Evolutionary conservation across 192 early-diverging fungal genomes (phyloP).

Genomic region (Backusella circina): DNA sequence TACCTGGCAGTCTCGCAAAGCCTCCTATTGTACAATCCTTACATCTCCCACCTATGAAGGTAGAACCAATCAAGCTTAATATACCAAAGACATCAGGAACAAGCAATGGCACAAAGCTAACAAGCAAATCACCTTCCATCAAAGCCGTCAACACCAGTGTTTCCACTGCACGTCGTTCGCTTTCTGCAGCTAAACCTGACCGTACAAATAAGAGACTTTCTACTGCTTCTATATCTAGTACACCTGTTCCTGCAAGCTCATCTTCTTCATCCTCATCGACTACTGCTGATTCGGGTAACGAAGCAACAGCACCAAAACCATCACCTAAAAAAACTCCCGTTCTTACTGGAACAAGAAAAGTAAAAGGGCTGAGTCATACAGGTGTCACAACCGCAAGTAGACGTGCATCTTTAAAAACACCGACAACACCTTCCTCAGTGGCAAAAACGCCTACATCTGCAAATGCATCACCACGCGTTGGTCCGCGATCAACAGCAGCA

Average conservation of each 20-base stretch:
- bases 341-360: not conserved
- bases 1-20: slow-evolving; percentile 30
- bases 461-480: not conserved
- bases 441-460: not conserved
- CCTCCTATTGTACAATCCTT: slow-evolving; percentile 19
- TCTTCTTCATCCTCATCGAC: slow-evolving; percentile 5
- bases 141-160: not conserved
- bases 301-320: not conserved
- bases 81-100: slow-evolving; percentile 6
- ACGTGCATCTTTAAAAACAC: slow-evolving; percentile 1
- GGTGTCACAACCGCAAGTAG: not conserved
- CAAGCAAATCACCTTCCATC: not conserved
- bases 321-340: not conserved
- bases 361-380: slow-evolving; percentile 1
- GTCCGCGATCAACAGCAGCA: not conserved
- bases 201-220: not conserved
- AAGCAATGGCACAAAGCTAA: not conserved
- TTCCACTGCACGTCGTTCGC: not conserved
- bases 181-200: not conserved
- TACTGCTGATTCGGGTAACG: not conserved
- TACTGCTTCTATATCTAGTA: not conserved
- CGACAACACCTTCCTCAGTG: not conserved
- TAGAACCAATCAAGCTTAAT: slow-evolving; percentile 27
- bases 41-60: slow-evolving; percentile 31
- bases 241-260: not conserved